Percentiles rank a stretch among this genome's conserved stretches.
These are phyloP conservation scores for Cyclotella atomus DNA, from an alignment of 108 stramenopile genomes.

Conservation along the genomic window DNA sequence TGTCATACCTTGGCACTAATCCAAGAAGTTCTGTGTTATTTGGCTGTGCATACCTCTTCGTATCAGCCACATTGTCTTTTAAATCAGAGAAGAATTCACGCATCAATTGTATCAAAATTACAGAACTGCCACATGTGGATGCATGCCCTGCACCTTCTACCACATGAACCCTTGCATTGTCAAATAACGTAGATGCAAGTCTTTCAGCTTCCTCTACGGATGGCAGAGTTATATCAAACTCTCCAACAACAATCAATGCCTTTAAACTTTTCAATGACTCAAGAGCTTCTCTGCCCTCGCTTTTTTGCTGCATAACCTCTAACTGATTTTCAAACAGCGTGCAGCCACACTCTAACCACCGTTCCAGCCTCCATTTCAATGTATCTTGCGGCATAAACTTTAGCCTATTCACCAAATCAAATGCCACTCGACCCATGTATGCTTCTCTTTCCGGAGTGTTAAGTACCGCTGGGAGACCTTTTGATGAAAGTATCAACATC, in stretches of 20 bases:
- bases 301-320: slow-evolving; percentile 20
- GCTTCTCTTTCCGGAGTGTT: slow-evolving; percentile 77
- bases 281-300: background rate
- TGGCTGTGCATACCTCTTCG: background rate
- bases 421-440: slow-evolving; percentile 87
- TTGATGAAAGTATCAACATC: slow-evolving; percentile 64
- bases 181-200: slow-evolving; percentile 46
- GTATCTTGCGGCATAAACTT: slow-evolving; percentile 80
- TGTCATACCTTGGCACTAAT: slow-evolving; percentile 77
- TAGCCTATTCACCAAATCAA: slow-evolving; percentile 64
- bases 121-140: slow-evolving; percentile 77
- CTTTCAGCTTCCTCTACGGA: slow-evolving; percentile 78
- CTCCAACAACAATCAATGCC: slow-evolving; percentile 82
- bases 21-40: slow-evolving; percentile 43
- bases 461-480: slow-evolving; percentile 80
- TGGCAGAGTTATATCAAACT: slow-evolving; percentile 78
- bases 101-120: slow-evolving; percentile 70
- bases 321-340: slow-evolving; percentile 46
- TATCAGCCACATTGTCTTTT: slow-evolving; percentile 13
- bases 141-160: slow-evolving; percentile 88
- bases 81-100: slow-evolving; percentile 63
- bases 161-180: slow-evolving; percentile 58
- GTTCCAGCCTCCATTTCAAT: slow-evolving; percentile 71
- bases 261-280: slow-evolving; percentile 39
- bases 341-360: slow-evolving; percentile 77